phyloP scores from a whole-genome alignment of 2,329 filamentous ascomycete species.

The Thelonectria olida region DNA sequence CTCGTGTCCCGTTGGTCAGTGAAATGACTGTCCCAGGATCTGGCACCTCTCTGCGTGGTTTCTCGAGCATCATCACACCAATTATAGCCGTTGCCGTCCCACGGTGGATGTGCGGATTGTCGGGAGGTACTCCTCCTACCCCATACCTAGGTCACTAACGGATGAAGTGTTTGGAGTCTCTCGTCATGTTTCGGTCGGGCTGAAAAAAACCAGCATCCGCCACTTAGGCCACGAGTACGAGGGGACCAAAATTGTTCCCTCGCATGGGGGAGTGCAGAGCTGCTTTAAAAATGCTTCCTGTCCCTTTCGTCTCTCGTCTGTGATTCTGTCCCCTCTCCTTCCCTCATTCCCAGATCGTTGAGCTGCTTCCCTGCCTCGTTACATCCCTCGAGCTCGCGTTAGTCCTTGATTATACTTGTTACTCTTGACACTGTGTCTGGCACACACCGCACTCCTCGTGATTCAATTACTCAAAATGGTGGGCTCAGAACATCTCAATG shows the following conservation, averaged over 20 bases:
- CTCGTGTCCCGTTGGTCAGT: conserved; percentile 28
- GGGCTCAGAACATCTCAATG: conserved; percentile 51
- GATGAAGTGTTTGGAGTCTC: too few species aligned
- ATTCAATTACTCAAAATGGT: conserved; percentile 35
- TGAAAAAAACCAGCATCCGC: conserved; percentile 7
- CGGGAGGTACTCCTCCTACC: too few species aligned
- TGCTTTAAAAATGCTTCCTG: background rate
- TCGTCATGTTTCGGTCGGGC: conserved; percentile 4
- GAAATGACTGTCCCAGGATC: conserved; percentile 18
- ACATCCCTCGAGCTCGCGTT: background rate
- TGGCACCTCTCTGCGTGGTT: conserved; percentile 6
- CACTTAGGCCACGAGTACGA: conserved; percentile 2
- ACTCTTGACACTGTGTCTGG: too few species aligned
- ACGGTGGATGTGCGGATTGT: conserved; percentile 11
- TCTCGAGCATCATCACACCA: conserved; percentile 8
- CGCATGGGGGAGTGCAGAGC: background rate
- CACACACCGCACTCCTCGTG: conserved; percentile 3
- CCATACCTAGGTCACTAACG: too few species aligned
- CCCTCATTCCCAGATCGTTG: background rate
- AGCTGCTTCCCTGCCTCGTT: background rate
- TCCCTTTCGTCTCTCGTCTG: background rate
- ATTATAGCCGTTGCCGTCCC: conserved; percentile 11
- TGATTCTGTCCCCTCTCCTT: conserved; percentile 1
- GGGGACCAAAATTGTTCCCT: background rate
- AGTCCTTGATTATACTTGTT: background rate